These are phyloP conservation scores for Actinomortierella wolfii DNA, from an alignment of 371 early-diverging fungal species.

Conservation along the genomic window DNA sequence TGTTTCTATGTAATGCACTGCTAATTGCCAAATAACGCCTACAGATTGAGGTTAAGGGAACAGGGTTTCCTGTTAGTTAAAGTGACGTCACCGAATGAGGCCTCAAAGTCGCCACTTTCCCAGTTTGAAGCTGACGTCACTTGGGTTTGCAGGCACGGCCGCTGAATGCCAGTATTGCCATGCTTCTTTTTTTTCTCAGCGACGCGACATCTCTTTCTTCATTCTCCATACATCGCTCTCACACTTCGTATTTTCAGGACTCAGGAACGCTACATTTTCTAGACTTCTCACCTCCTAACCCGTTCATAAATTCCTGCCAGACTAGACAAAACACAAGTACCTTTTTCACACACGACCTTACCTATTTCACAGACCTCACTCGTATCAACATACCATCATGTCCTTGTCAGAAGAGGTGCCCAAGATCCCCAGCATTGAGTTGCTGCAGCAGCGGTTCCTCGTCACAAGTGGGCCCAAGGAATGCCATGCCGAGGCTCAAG, in stretches of 20 bases:
- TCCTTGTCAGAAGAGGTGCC: conserved; percentile 61
- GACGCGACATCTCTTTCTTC: too few relatives aligned
- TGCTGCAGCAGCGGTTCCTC: conserved; percentile 76
- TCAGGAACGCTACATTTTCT: conserved; percentile 1
- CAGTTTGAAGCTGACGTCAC: too few relatives aligned
- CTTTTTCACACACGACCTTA: conserved; percentile 4
- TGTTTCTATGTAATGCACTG: too few relatives aligned
- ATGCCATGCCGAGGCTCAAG: conserved; percentile 63
- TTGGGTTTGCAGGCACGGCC: too few relatives aligned
- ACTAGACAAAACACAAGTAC: not conserved
- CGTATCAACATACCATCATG: conserved; percentile 26
- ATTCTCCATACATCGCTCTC: too few relatives aligned
- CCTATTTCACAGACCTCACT: not conserved
- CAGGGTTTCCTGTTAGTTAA: too few relatives aligned
- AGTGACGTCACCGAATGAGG: too few relatives aligned
- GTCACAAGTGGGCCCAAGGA: conserved; percentile 69
- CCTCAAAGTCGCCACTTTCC: too few relatives aligned
- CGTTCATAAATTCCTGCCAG: not conserved
- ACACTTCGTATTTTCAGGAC: not conserved
- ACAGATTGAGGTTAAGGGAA: not conserved
- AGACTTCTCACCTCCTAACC: not conserved
- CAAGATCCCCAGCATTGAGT: conserved; percentile 80
- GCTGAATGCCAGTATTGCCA: too few relatives aligned
- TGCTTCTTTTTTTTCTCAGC: too few relatives aligned
- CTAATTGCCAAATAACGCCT: too few relatives aligned